Conservation (phyloP, 192 early-diverging fungal genomes). For the Backusella sp. region DNA sequence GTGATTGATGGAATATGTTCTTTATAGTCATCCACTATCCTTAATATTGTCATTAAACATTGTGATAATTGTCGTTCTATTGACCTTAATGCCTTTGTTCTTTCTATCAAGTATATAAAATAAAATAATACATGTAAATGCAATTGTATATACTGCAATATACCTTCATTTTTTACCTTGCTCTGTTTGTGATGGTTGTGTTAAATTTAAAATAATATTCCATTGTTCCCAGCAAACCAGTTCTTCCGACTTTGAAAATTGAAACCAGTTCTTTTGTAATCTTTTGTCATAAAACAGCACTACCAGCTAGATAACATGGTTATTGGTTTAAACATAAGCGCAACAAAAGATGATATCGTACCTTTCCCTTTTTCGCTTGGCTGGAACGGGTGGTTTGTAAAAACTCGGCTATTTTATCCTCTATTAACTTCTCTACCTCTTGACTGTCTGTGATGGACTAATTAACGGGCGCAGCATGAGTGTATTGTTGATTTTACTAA, state of each 20-base stretch:
- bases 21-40: slow-evolving; percentile 60
- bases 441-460: slow-evolving; percentile 55
- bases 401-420: slow-evolving; percentile 50
- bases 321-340: not conserved
- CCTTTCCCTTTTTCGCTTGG: slow-evolving; percentile 49
- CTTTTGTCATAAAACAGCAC: slow-evolving; percentile 61
- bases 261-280: slow-evolving; percentile 59
- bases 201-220: slow-evolving; percentile 50
- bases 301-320: slow-evolving; percentile 43
- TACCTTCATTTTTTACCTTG: slow-evolving; percentile 36
- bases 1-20: slow-evolving; percentile 68
- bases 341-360: slow-evolving; percentile 13
- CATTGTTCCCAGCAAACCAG: slow-evolving; percentile 65
- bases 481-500: not conserved
- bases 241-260: slow-evolving; percentile 49
- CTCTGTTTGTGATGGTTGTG: slow-evolving; percentile 44
- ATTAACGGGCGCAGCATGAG: not conserved
- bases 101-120: slow-evolving; percentile 39
- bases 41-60: slow-evolving; percentile 48
- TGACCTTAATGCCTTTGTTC: slow-evolving; percentile 39
- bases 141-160: not conserved
- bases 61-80: slow-evolving; percentile 46
- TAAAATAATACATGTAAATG: not conserved
- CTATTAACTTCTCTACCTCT: slow-evolving; percentile 49
- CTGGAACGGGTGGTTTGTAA: slow-evolving; percentile 34